Percentiles rank a stretch among this genome's conserved stretches.
Conservation (phyloP, 352 stramenopile genomes). For the Peronospora farinosa region DNA sequence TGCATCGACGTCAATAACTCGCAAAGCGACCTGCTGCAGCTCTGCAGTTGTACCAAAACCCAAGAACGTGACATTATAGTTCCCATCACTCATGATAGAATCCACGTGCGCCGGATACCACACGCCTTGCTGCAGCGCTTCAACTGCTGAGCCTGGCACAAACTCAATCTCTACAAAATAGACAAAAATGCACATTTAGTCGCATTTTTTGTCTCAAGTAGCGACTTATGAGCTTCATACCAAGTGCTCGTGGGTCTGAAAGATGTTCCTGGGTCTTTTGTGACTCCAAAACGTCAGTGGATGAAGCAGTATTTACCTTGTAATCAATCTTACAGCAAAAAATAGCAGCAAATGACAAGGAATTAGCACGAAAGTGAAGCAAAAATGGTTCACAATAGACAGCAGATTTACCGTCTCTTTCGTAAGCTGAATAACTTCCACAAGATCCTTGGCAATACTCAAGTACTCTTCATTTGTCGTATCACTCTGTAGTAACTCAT, state of each 20-base stretch:
- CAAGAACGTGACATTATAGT: constrained; percentile 68
- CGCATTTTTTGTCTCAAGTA: constrained; percentile 2
- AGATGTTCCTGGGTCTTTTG: constrained; percentile 3
- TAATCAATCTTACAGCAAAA: constrained; percentile 29
- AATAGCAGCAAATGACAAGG: constrained; percentile 3
- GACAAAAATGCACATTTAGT: constrained; percentile 1
- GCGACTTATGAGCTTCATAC: constrained; percentile 5
- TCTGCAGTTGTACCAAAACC: constrained; percentile 63
- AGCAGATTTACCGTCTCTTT: constrained; percentile 54
- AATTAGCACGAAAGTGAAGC: constrained; percentile 9
- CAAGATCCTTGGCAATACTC: constrained; percentile 68
- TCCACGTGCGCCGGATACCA: constrained; percentile 70
- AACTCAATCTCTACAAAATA: constrained; percentile 34
- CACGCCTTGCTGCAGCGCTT: constrained; percentile 53
- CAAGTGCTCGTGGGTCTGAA: constrained; percentile 5
- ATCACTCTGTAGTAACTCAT: constrained; percentile 67
- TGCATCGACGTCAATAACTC: constrained; percentile 33
- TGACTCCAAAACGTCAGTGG: neutral
- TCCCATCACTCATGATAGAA: constrained; percentile 45
- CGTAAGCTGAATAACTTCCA: constrained; percentile 81
- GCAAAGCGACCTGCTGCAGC: constrained; percentile 35
- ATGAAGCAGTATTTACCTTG: constrained; percentile 19
- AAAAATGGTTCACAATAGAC: neutral
- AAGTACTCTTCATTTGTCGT: constrained; percentile 68
- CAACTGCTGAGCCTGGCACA: constrained; percentile 39